phyloP scores from a whole-genome alignment of 2,329 filamentous ascomycete species.

The Volutella citrinella region DNA sequence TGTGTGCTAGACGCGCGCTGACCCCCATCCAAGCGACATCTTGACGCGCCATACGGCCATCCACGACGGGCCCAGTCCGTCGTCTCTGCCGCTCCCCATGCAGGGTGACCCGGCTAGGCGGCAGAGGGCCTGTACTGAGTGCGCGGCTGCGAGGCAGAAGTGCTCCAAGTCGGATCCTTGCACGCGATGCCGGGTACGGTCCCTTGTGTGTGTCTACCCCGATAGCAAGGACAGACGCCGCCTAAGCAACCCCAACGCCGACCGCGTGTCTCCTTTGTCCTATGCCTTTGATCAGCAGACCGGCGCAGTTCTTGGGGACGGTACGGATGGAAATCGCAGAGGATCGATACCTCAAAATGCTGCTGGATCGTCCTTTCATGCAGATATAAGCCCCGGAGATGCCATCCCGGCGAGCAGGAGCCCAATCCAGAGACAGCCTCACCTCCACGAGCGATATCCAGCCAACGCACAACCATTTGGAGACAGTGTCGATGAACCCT shows the following conservation, averaged over 20 bases:
- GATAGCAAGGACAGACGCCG: not conserved
- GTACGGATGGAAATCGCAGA: too few species aligned
- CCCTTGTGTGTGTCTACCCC: slow-evolving; percentile 10
- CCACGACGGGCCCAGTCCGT: slow-evolving; percentile 1
- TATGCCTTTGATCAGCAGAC: too few species aligned
- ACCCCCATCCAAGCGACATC: not conserved
- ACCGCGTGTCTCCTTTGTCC: too few species aligned
- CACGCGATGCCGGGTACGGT: slow-evolving; percentile 8
- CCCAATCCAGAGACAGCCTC: too few species aligned
- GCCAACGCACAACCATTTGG: too few species aligned
- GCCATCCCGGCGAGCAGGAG: too few species aligned
- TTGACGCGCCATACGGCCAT: slow-evolving; percentile 5
- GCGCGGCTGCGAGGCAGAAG: slow-evolving; percentile 14
- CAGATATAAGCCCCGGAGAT: too few species aligned
- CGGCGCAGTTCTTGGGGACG: too few species aligned
- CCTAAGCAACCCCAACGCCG: not conserved
- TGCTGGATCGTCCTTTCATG: too few species aligned
- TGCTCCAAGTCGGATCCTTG: slow-evolving; percentile 13
- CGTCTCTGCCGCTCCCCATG: not conserved
- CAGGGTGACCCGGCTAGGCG: not conserved
- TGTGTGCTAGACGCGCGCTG: not conserved
- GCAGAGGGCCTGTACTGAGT: slow-evolving; percentile 14
- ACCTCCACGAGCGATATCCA: too few species aligned
- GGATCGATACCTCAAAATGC: too few species aligned
- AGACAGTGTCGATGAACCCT: too few species aligned